Base-by-base conservation (phyloP, 371 early-diverging fungal genomes). In the Mucor racemosus region DNA sequence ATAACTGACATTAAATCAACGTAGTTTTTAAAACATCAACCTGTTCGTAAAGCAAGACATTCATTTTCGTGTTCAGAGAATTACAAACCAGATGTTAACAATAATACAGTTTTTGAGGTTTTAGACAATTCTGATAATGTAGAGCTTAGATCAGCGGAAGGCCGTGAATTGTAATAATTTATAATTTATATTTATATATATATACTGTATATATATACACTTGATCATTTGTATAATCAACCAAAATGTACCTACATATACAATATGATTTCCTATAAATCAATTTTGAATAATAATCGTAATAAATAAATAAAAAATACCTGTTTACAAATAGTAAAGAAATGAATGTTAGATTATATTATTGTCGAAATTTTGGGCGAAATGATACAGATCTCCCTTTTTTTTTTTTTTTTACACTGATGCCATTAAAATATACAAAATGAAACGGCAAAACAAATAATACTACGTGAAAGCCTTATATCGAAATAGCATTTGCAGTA, bases 21-120 rank as follows among this genome's bases (percentile, higher is more conserved):
- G 21, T 65, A 79, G 80, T 92, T 90, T 64, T 82, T 92, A 56
- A 86, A 85, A 33, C 75, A 76, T 34, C 67, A 73, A 39, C 81
- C 83, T 9, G 78, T 79, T 34, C 77, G 76, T 19, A 75, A 73
- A 60, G 71, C 81, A 58, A 76, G 88, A 46, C 81, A 80, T 39
- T 73, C 83, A 3, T 84, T 82, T 62, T 91, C 92, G 53, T 92
- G 90, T 60, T 87, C 85, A 9, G 94, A 94, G 74, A 65, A 60
- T 39, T 63, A 62, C 41, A 68, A 59, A 59, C 69, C 69, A 13
- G 69, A 56, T 17, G 57, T 65, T 13, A 60, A 33, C 41, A 35
- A 50, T 36, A 19, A 68, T 35, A 46, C 60, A 3, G 69, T 68
- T 4, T 42, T 59, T 38, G 64, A 64, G n/a, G 69, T 60, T 0